Base-by-base conservation (phyloP, 2,329 filamentous ascomycete genomes). In the Chaetomium strumarium region DNA sequence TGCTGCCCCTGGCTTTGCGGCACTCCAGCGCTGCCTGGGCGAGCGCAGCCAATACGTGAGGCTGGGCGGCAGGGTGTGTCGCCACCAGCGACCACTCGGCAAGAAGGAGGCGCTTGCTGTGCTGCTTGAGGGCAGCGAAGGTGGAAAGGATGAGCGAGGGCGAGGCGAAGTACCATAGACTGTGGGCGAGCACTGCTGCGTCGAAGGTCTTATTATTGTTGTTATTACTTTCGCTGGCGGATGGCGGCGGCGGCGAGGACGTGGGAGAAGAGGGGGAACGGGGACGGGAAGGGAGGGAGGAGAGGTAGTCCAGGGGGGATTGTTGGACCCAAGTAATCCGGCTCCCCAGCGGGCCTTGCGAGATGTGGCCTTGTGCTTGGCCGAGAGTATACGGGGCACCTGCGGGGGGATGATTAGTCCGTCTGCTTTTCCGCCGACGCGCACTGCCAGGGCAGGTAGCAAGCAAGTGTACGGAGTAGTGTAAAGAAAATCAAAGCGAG, bases 1-100 rank as follows among this genome's bases (percentile, higher is more conserved):
- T 73, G 0, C 63, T 55, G 1, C 57, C 49, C 47, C 70, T 70
- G n/a, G n/a, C n/a, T n/a, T n/a, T n/a, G 31, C 70, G 69, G 2
- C 65, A 68, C 60, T 80, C 76, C 1, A 77, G 60, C 4, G 67
- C 62, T 0, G 68, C 72, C 34, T 70, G 65, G 0, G 76, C 64
- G 17, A 81, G 60, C 2, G 72, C 71, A n/a, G 77, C 75, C 1
- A 81, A 65, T 7, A 81, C 71, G 56, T 82, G 79, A 16, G 78
- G 71, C 41, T 67, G 55, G 0, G 73, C 70, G 1, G 68, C 65
- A 6, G 60, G 62, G 20, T 69, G 55, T 0, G 68, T 70, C 0
- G 75, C 71, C 8, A 63, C 59, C 24, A 79, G 60, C 1, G 70
- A 68, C 66, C 73, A 78, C 61, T 78, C 75, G 12, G 75, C 75